Evolutionary conservation across 352 stramenopile species (phyloP).

Genomic region (Sclerospora graminicola): DNA sequence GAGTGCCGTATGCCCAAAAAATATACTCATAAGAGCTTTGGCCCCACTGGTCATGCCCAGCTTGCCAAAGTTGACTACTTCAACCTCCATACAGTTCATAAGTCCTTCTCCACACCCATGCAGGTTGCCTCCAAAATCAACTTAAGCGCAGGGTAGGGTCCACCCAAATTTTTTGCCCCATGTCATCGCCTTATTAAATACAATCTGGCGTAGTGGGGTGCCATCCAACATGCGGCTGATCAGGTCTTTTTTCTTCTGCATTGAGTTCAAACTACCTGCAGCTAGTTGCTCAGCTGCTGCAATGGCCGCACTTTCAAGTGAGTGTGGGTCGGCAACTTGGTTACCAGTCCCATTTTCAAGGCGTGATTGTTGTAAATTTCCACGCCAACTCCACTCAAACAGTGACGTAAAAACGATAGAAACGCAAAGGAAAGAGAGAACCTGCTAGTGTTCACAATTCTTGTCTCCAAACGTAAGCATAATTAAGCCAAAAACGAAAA

Average conservation of each 20-base stretch:
- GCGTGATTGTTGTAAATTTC: too few relatives aligned
- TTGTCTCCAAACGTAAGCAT: too few relatives aligned
- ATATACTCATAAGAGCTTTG: constrained; percentile 94
- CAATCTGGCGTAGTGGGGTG: constrained; percentile 84
- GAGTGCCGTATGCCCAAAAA: constrained; percentile 95
- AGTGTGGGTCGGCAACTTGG: constrained; percentile 85
- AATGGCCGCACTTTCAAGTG: constrained; percentile 89
- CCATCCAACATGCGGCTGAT: constrained; percentile 90
- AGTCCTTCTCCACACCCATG: constrained; percentile 75
- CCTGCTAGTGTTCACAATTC: too few relatives aligned
- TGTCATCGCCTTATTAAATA: constrained; percentile 94
- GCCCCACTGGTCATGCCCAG: constrained; percentile 92
- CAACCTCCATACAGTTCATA: constrained; percentile 83
- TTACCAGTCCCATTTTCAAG: constrained; percentile 97
- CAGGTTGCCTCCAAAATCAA: constrained; percentile 90
- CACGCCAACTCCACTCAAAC: too few relatives aligned
- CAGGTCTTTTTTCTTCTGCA: constrained; percentile 85
- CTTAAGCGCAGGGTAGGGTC: constrained; percentile 93
- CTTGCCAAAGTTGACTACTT: constrained; percentile 93
- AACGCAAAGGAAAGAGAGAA: too few relatives aligned
- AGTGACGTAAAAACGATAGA: too few relatives aligned
- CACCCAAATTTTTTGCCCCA: constrained; percentile 95
- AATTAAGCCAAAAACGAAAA: too few relatives aligned
- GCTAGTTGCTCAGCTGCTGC: constrained; percentile 83
- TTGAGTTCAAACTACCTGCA: constrained; percentile 85